Evolutionary conservation across 225 moss, liverwort and hornwort species (phyloP).

Genomic region (Physcomitrium patens): DNA sequence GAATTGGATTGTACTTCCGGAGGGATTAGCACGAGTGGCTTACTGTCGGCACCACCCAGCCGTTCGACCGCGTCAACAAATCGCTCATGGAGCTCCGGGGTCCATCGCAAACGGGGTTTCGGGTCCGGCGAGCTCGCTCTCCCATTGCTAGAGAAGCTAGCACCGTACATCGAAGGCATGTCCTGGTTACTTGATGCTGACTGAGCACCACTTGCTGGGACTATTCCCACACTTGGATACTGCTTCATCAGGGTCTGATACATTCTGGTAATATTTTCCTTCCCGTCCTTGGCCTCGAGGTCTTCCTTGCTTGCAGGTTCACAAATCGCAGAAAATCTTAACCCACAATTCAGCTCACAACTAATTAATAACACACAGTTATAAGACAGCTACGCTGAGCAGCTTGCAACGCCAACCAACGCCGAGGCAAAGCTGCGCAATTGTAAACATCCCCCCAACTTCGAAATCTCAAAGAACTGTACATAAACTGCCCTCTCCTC

Average conservation of each 20-base stretch:
- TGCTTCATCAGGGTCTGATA: conserved; percentile 16
- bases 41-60: conserved; percentile 95
- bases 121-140: conserved; percentile 81
- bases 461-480: neutral
- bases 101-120: conserved; percentile 90
- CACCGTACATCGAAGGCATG: conserved; percentile 47
- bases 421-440: neutral
- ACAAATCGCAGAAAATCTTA: conserved; percentile 3
- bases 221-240: conserved; percentile 44
- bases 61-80: conserved; percentile 88
- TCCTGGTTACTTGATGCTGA: conserved; percentile 74
- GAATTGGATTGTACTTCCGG: neutral
- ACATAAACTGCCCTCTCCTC: too few species aligned
- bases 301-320: neutral
- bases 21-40: conserved; percentile 26
- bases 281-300: neutral
- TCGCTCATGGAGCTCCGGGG: conserved; percentile 88
- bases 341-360: neutral
- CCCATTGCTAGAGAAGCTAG: conserved; percentile 67
- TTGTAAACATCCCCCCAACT: neutral
- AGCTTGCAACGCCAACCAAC: neutral
- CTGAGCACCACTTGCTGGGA: conserved; percentile 50
- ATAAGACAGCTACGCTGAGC: too few species aligned
- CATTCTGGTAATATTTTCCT: conserved; percentile 6
- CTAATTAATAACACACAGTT: too few species aligned